Evolutionary conservation across 1,284 basidiomycete species (phyloP).

Genomic region (Malassezia yamatoensis): DNA sequence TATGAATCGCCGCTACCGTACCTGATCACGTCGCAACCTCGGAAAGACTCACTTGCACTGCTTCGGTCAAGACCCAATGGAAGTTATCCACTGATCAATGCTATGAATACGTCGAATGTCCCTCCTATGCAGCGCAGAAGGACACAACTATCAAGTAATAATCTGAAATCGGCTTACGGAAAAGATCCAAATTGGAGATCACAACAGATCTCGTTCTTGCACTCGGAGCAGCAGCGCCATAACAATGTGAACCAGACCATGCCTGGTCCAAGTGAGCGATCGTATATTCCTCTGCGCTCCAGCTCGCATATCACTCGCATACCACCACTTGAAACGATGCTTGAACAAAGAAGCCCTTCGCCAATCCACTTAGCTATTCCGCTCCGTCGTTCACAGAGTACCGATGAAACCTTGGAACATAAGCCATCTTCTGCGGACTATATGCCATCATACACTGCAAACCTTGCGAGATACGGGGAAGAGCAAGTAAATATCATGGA

Average conservation of each 20-base stretch:
- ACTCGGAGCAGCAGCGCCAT: slow-evolving; percentile 4
- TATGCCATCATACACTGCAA: background rate
- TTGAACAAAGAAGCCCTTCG: background rate
- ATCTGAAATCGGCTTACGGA: background rate
- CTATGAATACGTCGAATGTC: background rate
- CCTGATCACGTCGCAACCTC: slow-evolving; percentile 9
- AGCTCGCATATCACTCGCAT: background rate
- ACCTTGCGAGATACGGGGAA: background rate
- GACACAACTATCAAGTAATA: background rate
- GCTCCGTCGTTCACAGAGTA: background rate
- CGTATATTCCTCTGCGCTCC: background rate
- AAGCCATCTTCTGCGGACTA: too few species aligned
- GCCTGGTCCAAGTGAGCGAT: background rate
- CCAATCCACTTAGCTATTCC: background rate
- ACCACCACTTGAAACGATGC: background rate
- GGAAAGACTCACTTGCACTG: background rate
- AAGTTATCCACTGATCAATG: background rate
- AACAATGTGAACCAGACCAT: background rate
- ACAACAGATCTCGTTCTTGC: slow-evolving; percentile 9
- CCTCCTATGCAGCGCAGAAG: background rate
- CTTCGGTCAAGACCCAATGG: background rate
- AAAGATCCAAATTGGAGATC: slow-evolving; percentile 13
- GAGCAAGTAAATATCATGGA: background rate
- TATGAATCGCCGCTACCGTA: slow-evolving; percentile 13
- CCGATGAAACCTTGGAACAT: background rate